Conservation (phyloP, 2,329 filamentous ascomycete genomes). For the Lachnum nothofagi region DNA sequence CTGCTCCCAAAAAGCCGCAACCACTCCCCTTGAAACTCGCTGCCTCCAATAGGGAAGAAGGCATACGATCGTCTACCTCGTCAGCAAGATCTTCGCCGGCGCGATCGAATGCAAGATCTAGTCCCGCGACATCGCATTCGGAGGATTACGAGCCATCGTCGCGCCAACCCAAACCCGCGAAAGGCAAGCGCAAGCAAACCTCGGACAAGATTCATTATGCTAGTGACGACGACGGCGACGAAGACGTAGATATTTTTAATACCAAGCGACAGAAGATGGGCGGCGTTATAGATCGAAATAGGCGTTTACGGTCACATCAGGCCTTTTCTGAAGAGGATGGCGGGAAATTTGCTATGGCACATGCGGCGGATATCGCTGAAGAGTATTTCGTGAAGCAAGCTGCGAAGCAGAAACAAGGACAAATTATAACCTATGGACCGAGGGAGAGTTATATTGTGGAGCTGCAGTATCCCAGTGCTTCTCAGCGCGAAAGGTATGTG, state of each 20-base stretch:
- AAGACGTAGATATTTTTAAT: slow-evolving; percentile 1
- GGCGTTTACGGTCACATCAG: slow-evolving; percentile 24
- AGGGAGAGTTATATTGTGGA: slow-evolving; percentile 52
- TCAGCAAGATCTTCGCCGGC: slow-evolving; percentile 7
- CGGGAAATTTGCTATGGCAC: slow-evolving; percentile 41
- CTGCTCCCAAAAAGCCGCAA: slow-evolving; percentile 6
- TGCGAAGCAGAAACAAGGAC: slow-evolving; percentile 47
- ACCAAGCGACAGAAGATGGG: slow-evolving; percentile 22
- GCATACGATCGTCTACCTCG: background rate
- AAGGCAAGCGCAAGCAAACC: slow-evolving; percentile 19
- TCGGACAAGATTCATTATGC: slow-evolving; percentile 14
- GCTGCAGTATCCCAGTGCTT: slow-evolving; percentile 78
- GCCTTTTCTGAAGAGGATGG: slow-evolving; percentile 25
- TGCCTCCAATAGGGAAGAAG: slow-evolving; percentile 1
- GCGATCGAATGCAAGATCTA: slow-evolving; percentile 4
- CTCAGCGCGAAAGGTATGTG: slow-evolving; percentile 59
- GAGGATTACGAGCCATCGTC: slow-evolving; percentile 6
- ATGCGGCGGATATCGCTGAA: slow-evolving; percentile 54
- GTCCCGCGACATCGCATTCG: slow-evolving; percentile 13
- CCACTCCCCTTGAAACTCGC: slow-evolving; percentile 14
- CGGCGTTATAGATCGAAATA: slow-evolving; percentile 21
- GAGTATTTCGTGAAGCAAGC: too few species aligned
- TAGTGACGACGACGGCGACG: slow-evolving; percentile 13
- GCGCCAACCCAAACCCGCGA: slow-evolving; percentile 9
- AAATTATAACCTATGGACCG: slow-evolving; percentile 45